Evolutionary conservation across 1,284 basidiomycete genomes (phyloP).

Genomic region (Sphaerobolus stellatus): DNA sequence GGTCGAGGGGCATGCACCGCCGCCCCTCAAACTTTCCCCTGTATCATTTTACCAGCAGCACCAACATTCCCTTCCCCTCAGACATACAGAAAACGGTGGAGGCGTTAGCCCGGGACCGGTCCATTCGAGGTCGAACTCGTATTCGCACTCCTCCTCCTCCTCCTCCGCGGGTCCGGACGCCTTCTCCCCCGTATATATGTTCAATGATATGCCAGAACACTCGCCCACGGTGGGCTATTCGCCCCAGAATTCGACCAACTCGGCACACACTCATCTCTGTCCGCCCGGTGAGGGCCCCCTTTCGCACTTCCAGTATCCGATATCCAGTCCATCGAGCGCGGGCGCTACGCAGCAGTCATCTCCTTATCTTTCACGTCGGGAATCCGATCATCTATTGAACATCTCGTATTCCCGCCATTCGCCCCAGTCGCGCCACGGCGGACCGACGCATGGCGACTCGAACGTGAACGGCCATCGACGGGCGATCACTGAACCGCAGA

Average conservation of each 20-base stretch:
- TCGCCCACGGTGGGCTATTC: slow-evolving; percentile 7
- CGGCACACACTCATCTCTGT: slow-evolving; percentile 7
- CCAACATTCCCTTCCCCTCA: slow-evolving; percentile 2
- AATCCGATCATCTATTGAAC: slow-evolving; percentile 13
- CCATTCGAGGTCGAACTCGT: slow-evolving; percentile 12
- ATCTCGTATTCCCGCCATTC: slow-evolving; percentile 14
- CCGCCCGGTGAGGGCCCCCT: slow-evolving; percentile 8
- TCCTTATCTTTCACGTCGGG: slow-evolving; percentile 7
- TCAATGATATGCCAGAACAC: slow-evolving; percentile 11
- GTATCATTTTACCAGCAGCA: slow-evolving; percentile 2
- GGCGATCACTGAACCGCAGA: slow-evolving; percentile 50
- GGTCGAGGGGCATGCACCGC: slow-evolving; percentile 12
- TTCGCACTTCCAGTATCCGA: slow-evolving; percentile 12
- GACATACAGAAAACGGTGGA: neutral
- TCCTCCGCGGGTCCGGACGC: slow-evolving; percentile 10
- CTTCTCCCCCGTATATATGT: slow-evolving; percentile 12
- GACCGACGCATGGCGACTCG: slow-evolving; percentile 13
- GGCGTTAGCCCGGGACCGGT: slow-evolving; percentile 11
- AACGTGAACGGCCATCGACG: slow-evolving; percentile 40
- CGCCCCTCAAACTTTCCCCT: slow-evolving; percentile 12
- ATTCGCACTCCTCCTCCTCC: slow-evolving; percentile 12
- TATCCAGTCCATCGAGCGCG: slow-evolving; percentile 9
- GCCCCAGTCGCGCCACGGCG: neutral
- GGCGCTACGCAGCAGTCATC: slow-evolving; percentile 10
- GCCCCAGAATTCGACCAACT: neutral